Base-by-base conservation (phyloP, 768 basidiomycete genomes). In the Hebeloma cylindrosporum region DNA sequence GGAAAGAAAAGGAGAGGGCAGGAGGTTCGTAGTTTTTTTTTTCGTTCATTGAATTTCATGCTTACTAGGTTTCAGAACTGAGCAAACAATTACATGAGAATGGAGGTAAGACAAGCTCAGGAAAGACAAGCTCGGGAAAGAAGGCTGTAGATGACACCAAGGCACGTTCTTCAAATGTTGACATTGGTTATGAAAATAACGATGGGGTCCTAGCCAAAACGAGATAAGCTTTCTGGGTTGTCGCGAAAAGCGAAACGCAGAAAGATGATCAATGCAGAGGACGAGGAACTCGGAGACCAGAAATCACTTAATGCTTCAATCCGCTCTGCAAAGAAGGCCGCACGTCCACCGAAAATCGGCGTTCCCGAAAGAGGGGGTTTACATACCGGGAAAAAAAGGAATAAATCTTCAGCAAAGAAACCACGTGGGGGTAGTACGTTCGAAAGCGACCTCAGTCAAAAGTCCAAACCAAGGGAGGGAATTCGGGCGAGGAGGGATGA, bases 181-280 rank as follows among this genome's bases (percentile, higher is more conserved):
- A n/a, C n/a, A n/a, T n/a, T n/a, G n/a, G n/a, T n/a, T n/a, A n/a
- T n/a, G n/a, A 41, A 25, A 43, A 27, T 45, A 36, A 10, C 46
- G 16, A 23, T 34, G 27, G 17, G 20, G 42, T 35, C 42, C 7
- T 59, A 89, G 86, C 81, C 81, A 13, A 87, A 85, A 62, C 76
- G 87, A 53, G 86, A 89, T 55, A 85, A 83, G 52, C 78, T 81
- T 48, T 73, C 87, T 5, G 94, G 93, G 7, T 75, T 97, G 8
- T 85, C 93, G n/a, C 81, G 95, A 48, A 83, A 77, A 59, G 82
- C 77, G 39, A 97, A 96, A 63, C 77, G 95, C 47, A 77, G 93
- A 58, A 96, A 93, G 68, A 72, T 94, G 70, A 85, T 86, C 5
- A 73, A 79, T 63, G 88, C 93, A 60, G 83, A 85, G 51, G 91